Base-by-base conservation (phyloP, 352 stramenopile species). In the Phytophthora meadii region DNA sequence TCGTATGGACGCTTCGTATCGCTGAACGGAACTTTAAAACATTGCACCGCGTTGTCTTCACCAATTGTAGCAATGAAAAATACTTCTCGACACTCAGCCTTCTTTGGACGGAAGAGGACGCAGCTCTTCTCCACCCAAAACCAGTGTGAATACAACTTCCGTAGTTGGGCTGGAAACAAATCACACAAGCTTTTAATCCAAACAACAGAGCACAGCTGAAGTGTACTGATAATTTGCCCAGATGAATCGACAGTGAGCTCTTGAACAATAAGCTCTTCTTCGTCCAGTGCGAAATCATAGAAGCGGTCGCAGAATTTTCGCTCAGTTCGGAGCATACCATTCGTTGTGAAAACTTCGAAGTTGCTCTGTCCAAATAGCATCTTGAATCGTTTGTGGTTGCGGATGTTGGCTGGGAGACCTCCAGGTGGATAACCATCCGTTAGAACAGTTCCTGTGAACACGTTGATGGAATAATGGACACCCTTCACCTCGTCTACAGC, bases 311-410 rank as follows among this genome's bases (percentile, higher is more conserved):
- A 63, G 28, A 72, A 59, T 8, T 51, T 47, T 8, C 68, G 28
- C 32, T 61, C 48, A 0, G 78, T 85, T 37, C 57, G 63, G 11
- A 81, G 79, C 14, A 79, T 60, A 11, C 67, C 67, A 44, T 70
- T 70, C 0, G 30, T 28, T 30, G 44, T 64, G 8, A 63, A 68
- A 1, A 89, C 79, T 61, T 89, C 79, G 47, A 90, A 90, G 22
- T 92, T 80, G 30, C 66, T 54, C 0, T 54, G 44, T 2, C 72
- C 65, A 62, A 92, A 92, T 3, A 90, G 40, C n/a, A 50, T 41
- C 10, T 45, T 28, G 45, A 87, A 92, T 14, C 48, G 44, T 15
- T 65, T 3, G 10, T 77, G 49, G 0, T 54, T 0, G 7, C 77
- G 76, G 55, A 92, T 87, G 0, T 52, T 27, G 0, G 11, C 4